Evolutionary conservation across 257 asterid genomes (phyloP), one percentile per base, ranked within the genome.

Genomic region (Fraxinus americana): DNA sequence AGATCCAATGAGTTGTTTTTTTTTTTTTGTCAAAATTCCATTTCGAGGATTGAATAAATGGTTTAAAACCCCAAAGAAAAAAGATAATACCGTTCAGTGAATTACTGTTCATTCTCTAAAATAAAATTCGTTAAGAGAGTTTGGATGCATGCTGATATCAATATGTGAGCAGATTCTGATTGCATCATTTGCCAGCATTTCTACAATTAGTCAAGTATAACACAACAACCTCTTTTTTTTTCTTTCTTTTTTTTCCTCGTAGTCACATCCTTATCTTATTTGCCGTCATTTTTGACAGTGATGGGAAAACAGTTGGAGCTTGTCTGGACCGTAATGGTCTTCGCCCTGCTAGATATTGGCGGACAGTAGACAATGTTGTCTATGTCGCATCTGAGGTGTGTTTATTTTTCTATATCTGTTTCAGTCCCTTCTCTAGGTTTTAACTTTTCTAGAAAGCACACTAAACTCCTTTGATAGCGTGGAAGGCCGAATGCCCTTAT

Each of bases 271-370:
- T 77, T 66, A 36, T 78, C 54, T 69, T 76, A 29, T 71, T 69
- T 77, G 70, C 35, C 61, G 10, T 73, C 69, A 74, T 83, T 67
- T 57, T 19, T 86, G 74, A 73, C 89, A 93, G 99, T 79, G 99
- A 96, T 75, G 99, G 99, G 86, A 96, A 96, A 85, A 96, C 97
- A 79, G 97, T 96, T 81, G 99, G 99, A 85, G 99, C 99, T 87
- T 90, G 97, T 88, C 96, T 96, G 70, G 99, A 96, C 83, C 98
- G 99, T 66, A 96, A 96, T 80, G 99, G 99, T 72, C 97, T 96
- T 83, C 99, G 99, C 70, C 99, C 99, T 73, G 99, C 99, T 72
- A 93, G 99, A 87, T 96, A 96, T 80, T 96, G 99, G 99, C 88
- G 97, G 82, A 96, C 99, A 38, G 83, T 83, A 70, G 99, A 96